Evolutionary conservation across 345 rosid genomes (phyloP).

Genomic region (Raphanus sativus): DNA sequence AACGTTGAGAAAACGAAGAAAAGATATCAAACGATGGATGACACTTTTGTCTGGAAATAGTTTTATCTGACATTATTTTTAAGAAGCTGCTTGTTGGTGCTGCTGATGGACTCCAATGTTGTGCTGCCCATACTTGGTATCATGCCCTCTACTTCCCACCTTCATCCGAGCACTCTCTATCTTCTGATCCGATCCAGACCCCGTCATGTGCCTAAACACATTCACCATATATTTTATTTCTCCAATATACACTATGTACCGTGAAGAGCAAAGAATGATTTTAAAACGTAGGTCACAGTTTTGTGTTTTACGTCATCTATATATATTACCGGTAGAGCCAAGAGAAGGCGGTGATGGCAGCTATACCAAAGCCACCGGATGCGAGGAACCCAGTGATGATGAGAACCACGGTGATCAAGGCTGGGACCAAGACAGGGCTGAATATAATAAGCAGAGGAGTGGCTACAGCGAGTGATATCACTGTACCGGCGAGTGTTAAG

Average conservation of each 20-base stretch:
- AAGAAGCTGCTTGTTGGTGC: slow-evolving; percentile 15
- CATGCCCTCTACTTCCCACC: slow-evolving; percentile 59
- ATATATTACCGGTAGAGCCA: slow-evolving; percentile 70
- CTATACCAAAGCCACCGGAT: slow-evolving; percentile 80
- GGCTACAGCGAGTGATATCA: slow-evolving; percentile 63
- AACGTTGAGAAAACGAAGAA: background rate
- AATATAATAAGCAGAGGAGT: slow-evolving; percentile 75
- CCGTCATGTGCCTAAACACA: slow-evolving; percentile 57
- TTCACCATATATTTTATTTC: background rate
- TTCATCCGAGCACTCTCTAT: slow-evolving; percentile 63
- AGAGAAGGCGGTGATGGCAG: slow-evolving; percentile 63
- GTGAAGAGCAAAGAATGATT: background rate
- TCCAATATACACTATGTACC: background rate
- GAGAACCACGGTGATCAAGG: slow-evolving; percentile 52
- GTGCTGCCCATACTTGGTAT: slow-evolving; percentile 56
- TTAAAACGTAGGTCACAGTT: background rate
- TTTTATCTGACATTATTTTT: background rate
- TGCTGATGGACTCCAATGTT: slow-evolving; percentile 44
- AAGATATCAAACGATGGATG: background rate
- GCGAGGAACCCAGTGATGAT: slow-evolving; percentile 63
- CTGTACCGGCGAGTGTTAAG: slow-evolving; percentile 64
- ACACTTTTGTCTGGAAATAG: background rate
- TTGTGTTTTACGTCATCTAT: background rate
- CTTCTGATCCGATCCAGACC: slow-evolving; percentile 58
- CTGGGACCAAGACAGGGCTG: slow-evolving; percentile 86